Conservation (phyloP, 768 basidiomycete species). For the Suillus plorans region DNA sequence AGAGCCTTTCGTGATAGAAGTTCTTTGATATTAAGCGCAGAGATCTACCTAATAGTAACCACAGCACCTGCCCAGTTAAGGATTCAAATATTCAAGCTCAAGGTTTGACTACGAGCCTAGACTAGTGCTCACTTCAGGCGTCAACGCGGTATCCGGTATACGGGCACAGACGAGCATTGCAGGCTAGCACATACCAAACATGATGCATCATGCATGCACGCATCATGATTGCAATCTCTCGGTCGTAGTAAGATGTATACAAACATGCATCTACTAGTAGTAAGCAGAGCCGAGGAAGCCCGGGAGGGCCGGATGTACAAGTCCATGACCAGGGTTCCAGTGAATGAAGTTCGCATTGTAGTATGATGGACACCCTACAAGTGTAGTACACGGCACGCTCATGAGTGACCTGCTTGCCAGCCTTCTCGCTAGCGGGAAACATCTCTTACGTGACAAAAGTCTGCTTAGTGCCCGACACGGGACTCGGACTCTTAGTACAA, state of each 20-base stretch:
- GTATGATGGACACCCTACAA: not conserved
- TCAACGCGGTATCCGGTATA: too few species aligned
- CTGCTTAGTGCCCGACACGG: not conserved
- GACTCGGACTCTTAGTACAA: too few species aligned
- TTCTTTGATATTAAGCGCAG: too few species aligned
- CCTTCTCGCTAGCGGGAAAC: not conserved
- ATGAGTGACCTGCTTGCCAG: not conserved
- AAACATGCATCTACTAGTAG: not conserved
- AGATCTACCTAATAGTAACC: too few species aligned
- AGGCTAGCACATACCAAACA: not conserved
- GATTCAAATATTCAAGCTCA: too few species aligned
- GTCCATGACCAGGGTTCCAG: not conserved
- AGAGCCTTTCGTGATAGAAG: too few species aligned
- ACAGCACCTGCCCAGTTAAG: too few species aligned
- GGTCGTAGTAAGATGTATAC: not conserved
- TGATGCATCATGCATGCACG: too few species aligned
- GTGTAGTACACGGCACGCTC: not conserved
- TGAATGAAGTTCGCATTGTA: not conserved
- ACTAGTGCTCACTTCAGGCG: not conserved
- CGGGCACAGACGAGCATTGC: not conserved
- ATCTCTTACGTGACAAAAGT: not conserved
- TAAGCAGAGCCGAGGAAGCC: not conserved
- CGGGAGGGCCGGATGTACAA: too few species aligned
- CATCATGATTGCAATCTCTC: not conserved
- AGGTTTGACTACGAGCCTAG: not conserved